Evolutionary conservation across 805 yeast genomes (phyloP), one percentile per base, ranked within the genome.

Genomic region (Saccharomyces kudriavzevii): DNA sequence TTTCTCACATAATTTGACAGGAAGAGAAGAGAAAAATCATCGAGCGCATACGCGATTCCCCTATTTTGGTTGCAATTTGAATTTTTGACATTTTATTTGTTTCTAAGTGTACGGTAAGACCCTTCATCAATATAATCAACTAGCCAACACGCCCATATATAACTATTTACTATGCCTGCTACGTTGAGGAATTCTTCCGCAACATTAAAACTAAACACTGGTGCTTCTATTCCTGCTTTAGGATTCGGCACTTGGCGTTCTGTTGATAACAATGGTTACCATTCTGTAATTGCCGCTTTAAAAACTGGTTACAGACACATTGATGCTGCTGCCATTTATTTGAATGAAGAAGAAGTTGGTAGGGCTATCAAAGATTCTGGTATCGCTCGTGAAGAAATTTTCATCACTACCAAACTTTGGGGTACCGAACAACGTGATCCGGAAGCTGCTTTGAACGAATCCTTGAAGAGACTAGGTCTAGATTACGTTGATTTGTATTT

Each of bases 211-310:
- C 72, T 84, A 54, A 85, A 85, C 77, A 79, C 80, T 56, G 92
- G 94, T 25, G 74, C 72, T 29, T 58, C 63, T 46, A 83, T 87
- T 56, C 92, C 92, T 45, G 77, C 75, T 10, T 73, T 87, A 46
- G 91, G 89, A 2, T 77, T 86, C 50, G 94, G 95, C 48, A 85
- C 94, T 30, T 87, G 88, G 85, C 72, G 72, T 65, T 80, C 85
- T 31, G 66, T 79, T 24, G 77, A 74, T 17, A 77, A 77, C 35
- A 82, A 77, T 14, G 88, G 81, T 40, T 72, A 74, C 62, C 70
- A 74, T 27, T 79, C 92, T 40, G 88, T 84, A 48, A 67, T 72
- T 49, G 63, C 75, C 31, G 95, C 95, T 8, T 65, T 84, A 55
- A 70, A 83, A 58, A 63, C 67, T 35, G 92, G 92, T 29, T 85